phyloP scores from a whole-genome alignment of 1,139 yeast species.

The Meyerozyma carpophila region DNA sequence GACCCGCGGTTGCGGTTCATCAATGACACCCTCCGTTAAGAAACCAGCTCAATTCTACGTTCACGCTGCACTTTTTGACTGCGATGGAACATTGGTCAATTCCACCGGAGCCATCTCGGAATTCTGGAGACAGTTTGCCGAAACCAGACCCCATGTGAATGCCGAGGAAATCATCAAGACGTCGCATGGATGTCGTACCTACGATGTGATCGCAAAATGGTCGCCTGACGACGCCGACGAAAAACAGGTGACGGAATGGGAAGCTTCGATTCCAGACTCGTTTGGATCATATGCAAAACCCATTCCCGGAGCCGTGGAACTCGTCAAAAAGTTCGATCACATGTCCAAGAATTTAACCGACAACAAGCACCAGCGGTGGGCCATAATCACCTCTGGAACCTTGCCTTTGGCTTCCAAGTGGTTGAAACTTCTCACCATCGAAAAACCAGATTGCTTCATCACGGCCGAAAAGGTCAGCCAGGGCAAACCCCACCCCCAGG shows the following conservation, averaged over 20 bases:
- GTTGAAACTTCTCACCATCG: slow-evolving; percentile 11
- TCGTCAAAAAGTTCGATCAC: slow-evolving; percentile 10
- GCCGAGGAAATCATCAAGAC: slow-evolving; percentile 13
- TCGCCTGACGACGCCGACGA: slow-evolving; percentile 14
- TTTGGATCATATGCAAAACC: slow-evolving; percentile 12
- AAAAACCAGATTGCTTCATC: slow-evolving; percentile 12
- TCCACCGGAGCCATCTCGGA: slow-evolving; percentile 14
- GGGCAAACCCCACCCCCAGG: slow-evolving; percentile 14
- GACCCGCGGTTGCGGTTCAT: neutral
- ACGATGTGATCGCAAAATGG: slow-evolving; percentile 14
- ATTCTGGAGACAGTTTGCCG: slow-evolving; percentile 13
- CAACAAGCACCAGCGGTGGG: slow-evolving; percentile 13
- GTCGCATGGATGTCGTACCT: slow-evolving; percentile 13
- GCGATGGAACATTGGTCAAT: slow-evolving; percentile 13
- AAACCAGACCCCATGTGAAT: slow-evolving; percentile 13
- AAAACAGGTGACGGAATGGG: slow-evolving; percentile 13
- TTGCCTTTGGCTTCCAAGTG: slow-evolving; percentile 13
- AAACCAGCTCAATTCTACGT: slow-evolving; percentile 12
- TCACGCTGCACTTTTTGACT: slow-evolving; percentile 12
- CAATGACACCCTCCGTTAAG: slow-evolving; percentile 4
- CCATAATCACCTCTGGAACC: slow-evolving; percentile 13
- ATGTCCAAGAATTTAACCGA: slow-evolving; percentile 8
- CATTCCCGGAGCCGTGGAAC: slow-evolving; percentile 12
- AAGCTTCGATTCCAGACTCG: slow-evolving; percentile 11
- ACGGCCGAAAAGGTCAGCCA: slow-evolving; percentile 12